phyloP scores from a whole-genome alignment of 1,284 basidiomycete species.

The Puccinia sorghi region DNA sequence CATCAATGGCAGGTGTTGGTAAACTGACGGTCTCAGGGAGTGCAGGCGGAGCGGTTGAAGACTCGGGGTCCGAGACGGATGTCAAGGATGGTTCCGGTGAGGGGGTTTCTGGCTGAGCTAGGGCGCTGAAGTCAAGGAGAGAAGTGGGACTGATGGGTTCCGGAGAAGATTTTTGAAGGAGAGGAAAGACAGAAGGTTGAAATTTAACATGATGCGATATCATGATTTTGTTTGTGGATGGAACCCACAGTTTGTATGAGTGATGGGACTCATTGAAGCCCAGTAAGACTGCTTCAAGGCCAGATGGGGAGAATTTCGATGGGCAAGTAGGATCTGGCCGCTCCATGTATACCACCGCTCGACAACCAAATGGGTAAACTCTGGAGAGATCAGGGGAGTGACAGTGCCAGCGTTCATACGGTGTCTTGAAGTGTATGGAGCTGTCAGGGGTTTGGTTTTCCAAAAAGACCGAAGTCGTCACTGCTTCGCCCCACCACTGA shows the following conservation, averaged over 20 bases:
- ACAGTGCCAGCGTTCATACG: constrained; percentile 6
- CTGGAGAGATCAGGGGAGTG: background rate
- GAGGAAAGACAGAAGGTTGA: background rate
- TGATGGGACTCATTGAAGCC: background rate
- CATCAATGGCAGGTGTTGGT: no score
- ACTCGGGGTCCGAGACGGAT: no score
- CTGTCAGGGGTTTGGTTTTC: constrained; percentile 8
- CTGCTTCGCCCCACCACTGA: constrained; percentile 21
- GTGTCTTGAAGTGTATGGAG: background rate
- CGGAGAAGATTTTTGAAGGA: no score
- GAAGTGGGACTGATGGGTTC: no score
- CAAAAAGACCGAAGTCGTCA: background rate
- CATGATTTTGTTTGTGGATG: background rate
- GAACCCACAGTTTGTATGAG: background rate
- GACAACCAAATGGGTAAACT: constrained; percentile 17
- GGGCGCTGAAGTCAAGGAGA: no score
- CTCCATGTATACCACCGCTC: background rate
- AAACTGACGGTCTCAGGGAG: no score
- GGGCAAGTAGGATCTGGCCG: background rate
- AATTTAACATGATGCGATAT: constrained; percentile 1
- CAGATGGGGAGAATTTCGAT: background rate
- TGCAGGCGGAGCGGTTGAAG: background rate
- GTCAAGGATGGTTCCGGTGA: no score
- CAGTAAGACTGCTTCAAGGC: background rate
- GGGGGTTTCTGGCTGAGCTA: no score